A percentile compares a stretch with the other conserved stretches of the same genome.
These are phyloP conservation scores for Tylopilus rubrobrunneus DNA, from an alignment of 768 basidiomycete genomes.

Conservation along the genomic window DNA sequence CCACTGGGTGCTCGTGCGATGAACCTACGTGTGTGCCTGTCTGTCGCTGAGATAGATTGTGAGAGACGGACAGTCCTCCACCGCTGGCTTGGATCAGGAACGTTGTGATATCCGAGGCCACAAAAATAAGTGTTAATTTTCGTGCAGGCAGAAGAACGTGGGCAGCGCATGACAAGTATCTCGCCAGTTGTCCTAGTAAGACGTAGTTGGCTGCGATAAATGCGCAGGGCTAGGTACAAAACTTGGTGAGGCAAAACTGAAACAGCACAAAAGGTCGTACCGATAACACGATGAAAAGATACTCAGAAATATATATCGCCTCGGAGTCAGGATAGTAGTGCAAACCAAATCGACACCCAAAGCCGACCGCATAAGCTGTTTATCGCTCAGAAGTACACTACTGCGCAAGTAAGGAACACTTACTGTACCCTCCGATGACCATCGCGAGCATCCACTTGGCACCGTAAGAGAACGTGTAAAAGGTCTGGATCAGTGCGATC, in stretches of 20 bases:
- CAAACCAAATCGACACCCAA: conserved; percentile 53
- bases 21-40: conserved; percentile 36
- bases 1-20: neutral
- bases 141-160: conserved; percentile 48
- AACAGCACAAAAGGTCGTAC: conserved; percentile 18
- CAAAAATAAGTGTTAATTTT: conserved; percentile 53
- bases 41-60: conserved; percentile 14
- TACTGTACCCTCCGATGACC: conserved; percentile 58
- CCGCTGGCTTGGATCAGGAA: conserved; percentile 57
- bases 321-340: conserved; percentile 50
- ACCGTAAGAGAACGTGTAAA: conserved; percentile 40
- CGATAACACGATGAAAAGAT: conserved; percentile 58
- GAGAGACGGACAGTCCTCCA: conserved; percentile 5
- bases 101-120: conserved; percentile 59
- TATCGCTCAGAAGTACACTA: neutral
- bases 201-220: conserved; percentile 71
- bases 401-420: conserved; percentile 14
- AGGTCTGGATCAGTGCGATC: conserved; percentile 43
- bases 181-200: conserved; percentile 58
- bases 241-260: conserved; percentile 9
- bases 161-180: conserved; percentile 41
- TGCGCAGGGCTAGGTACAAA: conserved; percentile 54
- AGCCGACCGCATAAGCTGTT: conserved; percentile 54
- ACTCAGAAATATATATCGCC: conserved; percentile 51
- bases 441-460: conserved; percentile 59